Conservation (phyloP, 1,284 basidiomycete genomes). For the Sphagnurus paluster region DNA sequence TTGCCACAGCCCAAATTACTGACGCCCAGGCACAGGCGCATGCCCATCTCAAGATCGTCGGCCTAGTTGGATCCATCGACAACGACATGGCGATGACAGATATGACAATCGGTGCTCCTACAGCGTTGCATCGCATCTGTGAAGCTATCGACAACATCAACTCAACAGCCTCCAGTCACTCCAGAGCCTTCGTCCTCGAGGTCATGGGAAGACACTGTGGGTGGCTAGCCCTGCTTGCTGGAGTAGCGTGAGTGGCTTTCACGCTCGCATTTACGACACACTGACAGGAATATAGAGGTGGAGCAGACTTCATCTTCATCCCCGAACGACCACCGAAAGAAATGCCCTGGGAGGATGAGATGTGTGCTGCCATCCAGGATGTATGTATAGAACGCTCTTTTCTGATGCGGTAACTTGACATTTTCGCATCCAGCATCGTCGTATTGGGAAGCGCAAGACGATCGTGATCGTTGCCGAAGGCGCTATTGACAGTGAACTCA, state of each 20-base stretch:
- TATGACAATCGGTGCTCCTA: slow-evolving; percentile 94
- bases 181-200: slow-evolving; percentile 96
- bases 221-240: slow-evolving; percentile 94
- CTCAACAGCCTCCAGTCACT: slow-evolving; percentile 94
- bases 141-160: slow-evolving; percentile 98
- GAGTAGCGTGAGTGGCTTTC: slow-evolving; percentile 68
- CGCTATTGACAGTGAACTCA: slow-evolving; percentile 84
- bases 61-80: slow-evolving; percentile 97
- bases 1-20: slow-evolving; percentile 68
- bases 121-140: slow-evolving; percentile 94
- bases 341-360: slow-evolving; percentile 87
- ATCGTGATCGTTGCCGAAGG: slow-evolving; percentile 99
- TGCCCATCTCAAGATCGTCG: slow-evolving; percentile 91
- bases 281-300: slow-evolving; percentile 55
- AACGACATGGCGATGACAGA: slow-evolving; percentile 99
- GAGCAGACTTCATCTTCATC: slow-evolving; percentile 97
- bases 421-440: slow-evolving; percentile 67
- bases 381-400: slow-evolving; percentile 44
- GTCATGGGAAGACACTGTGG: slow-evolving; percentile 99
- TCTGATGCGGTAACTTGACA: slow-evolving; percentile 1
- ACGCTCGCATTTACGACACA: not conserved
- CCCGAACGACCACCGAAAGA: slow-evolving; percentile 86
- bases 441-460: slow-evolving; percentile 93
- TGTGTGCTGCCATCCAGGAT: slow-evolving; percentile 85
- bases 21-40: slow-evolving; percentile 72